These are phyloP conservation scores for Ilex aquifolium DNA, from an alignment of 257 asterid genomes.

Conservation along the genomic window DNA sequence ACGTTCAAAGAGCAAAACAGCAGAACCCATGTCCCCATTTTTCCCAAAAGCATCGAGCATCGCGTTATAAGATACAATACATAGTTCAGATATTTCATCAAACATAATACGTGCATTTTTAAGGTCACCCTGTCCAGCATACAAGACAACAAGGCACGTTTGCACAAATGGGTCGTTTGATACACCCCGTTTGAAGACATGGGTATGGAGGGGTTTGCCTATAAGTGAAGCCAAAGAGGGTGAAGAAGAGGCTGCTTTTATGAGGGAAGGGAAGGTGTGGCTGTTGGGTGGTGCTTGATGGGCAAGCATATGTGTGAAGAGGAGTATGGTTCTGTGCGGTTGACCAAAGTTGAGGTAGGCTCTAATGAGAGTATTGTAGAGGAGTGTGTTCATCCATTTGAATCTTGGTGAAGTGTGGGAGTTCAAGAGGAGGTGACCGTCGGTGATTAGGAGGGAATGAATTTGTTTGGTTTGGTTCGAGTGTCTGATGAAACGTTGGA, in stretches of 20 bases:
- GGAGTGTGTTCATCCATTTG: constrained; percentile 73
- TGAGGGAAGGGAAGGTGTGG: constrained; percentile 72
- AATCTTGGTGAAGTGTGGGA: constrained; percentile 3
- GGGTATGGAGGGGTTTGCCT: constrained; percentile 51
- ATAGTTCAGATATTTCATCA: constrained; percentile 56
- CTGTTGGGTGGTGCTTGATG: constrained; percentile 65
- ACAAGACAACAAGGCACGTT: constrained; percentile 56
- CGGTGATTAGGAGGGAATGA: constrained; percentile 49
- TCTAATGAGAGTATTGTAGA: constrained; percentile 70
- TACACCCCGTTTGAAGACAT: constrained; percentile 59
- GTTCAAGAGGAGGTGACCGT: constrained; percentile 46
- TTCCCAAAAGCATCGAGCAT: constrained; percentile 72
- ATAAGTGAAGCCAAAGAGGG: constrained; percentile 17
- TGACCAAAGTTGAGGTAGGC: constrained; percentile 41
- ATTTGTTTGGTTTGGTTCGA: constrained; percentile 42
- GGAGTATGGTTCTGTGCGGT: constrained; percentile 40
- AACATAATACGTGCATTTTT: constrained; percentile 52
- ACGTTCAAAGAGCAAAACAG: constrained; percentile 35
- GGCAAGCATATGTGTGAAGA: constrained; percentile 64
- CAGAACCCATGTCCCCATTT: constrained; percentile 55
- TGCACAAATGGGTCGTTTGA: constrained; percentile 57
- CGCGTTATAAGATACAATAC: constrained; percentile 54
- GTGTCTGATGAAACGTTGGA: constrained; percentile 35
- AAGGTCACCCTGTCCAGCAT: constrained; percentile 38
- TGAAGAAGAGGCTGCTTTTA: constrained; percentile 45